Base-by-base conservation (phyloP, 2,329 filamentous ascomycete species). In the Trichoderma polysporum region DNA sequence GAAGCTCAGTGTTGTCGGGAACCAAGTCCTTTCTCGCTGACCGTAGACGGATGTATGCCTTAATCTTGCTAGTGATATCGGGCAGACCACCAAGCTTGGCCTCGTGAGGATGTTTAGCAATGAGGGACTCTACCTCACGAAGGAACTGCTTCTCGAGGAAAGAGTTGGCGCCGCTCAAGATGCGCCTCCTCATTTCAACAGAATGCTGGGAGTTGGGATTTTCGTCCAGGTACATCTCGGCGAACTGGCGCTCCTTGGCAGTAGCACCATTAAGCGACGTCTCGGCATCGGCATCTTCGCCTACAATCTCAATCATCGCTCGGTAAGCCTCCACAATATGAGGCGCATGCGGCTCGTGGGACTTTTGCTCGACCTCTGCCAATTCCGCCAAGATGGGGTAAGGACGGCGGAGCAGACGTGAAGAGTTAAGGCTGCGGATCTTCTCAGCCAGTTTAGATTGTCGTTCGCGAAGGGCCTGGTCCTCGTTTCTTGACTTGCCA, bases 71-170 rank as follows among this genome's bases (percentile, higher is more conserved):
- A 71, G 94, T 86, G 25, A 93, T 87, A 64, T 94, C 93, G 1
- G 95, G 95, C 47, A 93, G 87, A 70, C 95, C 95, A 68, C 95
- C 95, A 49, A 97, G 86, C 75, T 92, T 92, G 33, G 95, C 94
- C 75, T 97, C 94, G 65, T 90, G 88, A 2, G 94, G 93, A 75
- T 95, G 92, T 77, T 91, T 96, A 45, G 87, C 85, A 68, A 99
- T 90, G 47, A 91, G 83, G 10, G 83, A 85, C 75, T 97, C 92
- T 41, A 98, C 85, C 71, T 94, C 89, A 57, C 84, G 83, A 75
- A 91, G 89, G 77, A 97, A 97, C 70, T 90, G 86, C 73, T 88
- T 89, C 79, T 98, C 94, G 29, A 98, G 81, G 77, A 91, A 96
- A 15, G 79, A 81, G 69, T 92, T 91, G 59, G 93, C 93, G 2